phyloP scores from a whole-genome alignment of 495 filamentous ascomycete species.

The Endocarpon pusillum region DNA sequence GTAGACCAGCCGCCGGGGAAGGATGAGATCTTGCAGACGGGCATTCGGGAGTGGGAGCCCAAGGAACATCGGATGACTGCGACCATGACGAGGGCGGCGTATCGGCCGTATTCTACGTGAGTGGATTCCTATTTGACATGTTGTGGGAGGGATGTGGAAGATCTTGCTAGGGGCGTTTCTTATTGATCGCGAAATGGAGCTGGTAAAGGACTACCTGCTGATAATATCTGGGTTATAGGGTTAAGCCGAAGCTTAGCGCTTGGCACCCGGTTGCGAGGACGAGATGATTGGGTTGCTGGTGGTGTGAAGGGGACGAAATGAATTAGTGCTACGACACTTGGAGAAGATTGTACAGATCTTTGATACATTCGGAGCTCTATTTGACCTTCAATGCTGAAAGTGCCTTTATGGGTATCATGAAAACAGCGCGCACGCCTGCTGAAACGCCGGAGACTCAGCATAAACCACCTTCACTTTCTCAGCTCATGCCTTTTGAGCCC shows the following conservation, averaged over 20 bases:
- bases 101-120: slow-evolving; percentile 87
- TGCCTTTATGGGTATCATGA: no score
- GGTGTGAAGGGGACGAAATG: no score
- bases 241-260: slow-evolving; percentile 27
- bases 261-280: slow-evolving; percentile 26
- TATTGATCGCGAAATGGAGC: background rate
- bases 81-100: slow-evolving; percentile 60
- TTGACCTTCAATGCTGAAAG: no score
- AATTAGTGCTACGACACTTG: no score
- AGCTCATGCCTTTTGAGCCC: slow-evolving; percentile 1
- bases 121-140: slow-evolving; percentile 19
- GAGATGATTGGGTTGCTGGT: no score
- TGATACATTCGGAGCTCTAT: no score
- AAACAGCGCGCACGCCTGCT: no score
- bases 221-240: slow-evolving; percentile 10
- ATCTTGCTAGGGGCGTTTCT: background rate
- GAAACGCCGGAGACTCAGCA: background rate
- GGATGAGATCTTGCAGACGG: slow-evolving; percentile 53
- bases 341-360: no score
- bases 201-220: no score
- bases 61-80: slow-evolving; percentile 56
- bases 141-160: background rate
- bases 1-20: slow-evolving; percentile 70
- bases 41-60: slow-evolving; percentile 55
- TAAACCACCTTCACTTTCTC: background rate